Percentiles rank a stretch among this genome's conserved stretches.
Evolutionary conservation across 129 eudicot genomes (phyloP).

Genomic region (Flaveria brownii): DNA sequence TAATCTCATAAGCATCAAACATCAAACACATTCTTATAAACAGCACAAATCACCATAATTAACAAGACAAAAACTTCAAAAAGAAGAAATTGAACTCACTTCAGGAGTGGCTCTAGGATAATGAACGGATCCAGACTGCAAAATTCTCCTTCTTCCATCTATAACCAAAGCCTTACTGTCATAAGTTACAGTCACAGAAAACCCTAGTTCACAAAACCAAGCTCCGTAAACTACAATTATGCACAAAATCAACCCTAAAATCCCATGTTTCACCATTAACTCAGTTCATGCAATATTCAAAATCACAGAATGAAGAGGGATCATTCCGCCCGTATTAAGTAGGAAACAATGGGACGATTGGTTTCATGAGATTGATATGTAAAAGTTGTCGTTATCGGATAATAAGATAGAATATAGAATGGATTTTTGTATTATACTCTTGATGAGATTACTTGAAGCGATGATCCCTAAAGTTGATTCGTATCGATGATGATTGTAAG

Average conservation of each 20-base stretch:
- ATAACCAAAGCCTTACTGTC: slow-evolving; percentile 68
- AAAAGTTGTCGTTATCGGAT: slow-evolving; percentile 30
- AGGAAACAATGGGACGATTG: slow-evolving; percentile 10
- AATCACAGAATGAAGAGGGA: not conserved
- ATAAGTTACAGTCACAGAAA: slow-evolving; percentile 52
- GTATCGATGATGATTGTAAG: slow-evolving; percentile 9
- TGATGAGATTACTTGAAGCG: slow-evolving; percentile 26
- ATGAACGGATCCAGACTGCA: slow-evolving; percentile 81
- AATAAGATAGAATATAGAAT: slow-evolving; percentile 1
- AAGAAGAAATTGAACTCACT: slow-evolving; percentile 40
- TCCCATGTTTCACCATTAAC: slow-evolving; percentile 33
- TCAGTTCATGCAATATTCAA: slow-evolving; percentile 17
- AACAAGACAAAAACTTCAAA: not conserved
- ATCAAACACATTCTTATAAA: slow-evolving; percentile 12
- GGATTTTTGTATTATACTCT: slow-evolving; percentile 28
- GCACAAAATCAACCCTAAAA: slow-evolving; percentile 35
- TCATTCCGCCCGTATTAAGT: not conserved
- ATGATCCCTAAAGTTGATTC: slow-evolving; percentile 28
- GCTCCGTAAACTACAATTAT: slow-evolving; percentile 41
- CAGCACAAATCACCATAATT: not conserved
- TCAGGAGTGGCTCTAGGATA: slow-evolving; percentile 76
- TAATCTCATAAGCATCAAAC: not conserved
- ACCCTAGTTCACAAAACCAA: slow-evolving; percentile 37
- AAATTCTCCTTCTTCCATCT: slow-evolving; percentile 69
- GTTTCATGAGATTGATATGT: slow-evolving; percentile 35